Evolutionary conservation across 73 alveolate genomes (phyloP).

Genomic region (Paramecium octaurelia): DNA sequence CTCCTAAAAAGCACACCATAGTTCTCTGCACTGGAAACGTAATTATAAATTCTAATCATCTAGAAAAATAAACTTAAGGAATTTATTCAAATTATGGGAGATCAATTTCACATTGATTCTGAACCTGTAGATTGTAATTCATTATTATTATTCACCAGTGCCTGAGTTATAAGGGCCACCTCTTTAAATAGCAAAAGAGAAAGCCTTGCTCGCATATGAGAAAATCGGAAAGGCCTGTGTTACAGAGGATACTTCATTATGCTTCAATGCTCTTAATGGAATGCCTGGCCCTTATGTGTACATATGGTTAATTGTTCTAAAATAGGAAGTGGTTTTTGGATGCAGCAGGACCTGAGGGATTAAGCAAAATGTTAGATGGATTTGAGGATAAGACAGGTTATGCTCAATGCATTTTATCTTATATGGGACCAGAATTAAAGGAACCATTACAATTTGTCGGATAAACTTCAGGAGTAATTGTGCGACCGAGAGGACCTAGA

Average conservation of each 20-base stretch:
- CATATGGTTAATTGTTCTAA: neutral
- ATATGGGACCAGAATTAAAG: conserved; percentile 60
- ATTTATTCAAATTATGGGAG: conserved; percentile 48
- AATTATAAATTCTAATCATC: neutral
- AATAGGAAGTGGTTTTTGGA: conserved; percentile 82
- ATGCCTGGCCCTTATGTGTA: conserved; percentile 96
- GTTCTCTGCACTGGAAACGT: conserved; percentile 60
- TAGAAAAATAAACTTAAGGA: conserved; percentile 58
- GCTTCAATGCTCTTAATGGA: conserved; percentile 91
- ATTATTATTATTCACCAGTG: conserved; percentile 33
- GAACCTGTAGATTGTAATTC: conserved; percentile 45
- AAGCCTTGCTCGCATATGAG: conserved; percentile 67
- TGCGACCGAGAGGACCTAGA: conserved; percentile 87
- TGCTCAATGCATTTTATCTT: conserved; percentile 91
- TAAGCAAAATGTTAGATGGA: conserved; percentile 80
- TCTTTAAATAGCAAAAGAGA: conserved; percentile 84
- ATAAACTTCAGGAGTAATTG: conserved; percentile 86
- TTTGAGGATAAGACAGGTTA: conserved; percentile 91
- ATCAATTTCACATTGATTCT: conserved; percentile 41
- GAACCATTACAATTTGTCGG: conserved; percentile 93
- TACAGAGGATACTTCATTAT: conserved; percentile 91
- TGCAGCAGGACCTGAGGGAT: conserved; percentile 83
- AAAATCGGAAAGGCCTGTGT: conserved; percentile 77
- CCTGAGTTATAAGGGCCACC: conserved; percentile 92
- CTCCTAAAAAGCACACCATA: neutral